Evolutionary conservation across 208 protist species (phyloP), one percentile per base, ranked within the genome.

Genomic region (Trypanosoma mega): DNA sequence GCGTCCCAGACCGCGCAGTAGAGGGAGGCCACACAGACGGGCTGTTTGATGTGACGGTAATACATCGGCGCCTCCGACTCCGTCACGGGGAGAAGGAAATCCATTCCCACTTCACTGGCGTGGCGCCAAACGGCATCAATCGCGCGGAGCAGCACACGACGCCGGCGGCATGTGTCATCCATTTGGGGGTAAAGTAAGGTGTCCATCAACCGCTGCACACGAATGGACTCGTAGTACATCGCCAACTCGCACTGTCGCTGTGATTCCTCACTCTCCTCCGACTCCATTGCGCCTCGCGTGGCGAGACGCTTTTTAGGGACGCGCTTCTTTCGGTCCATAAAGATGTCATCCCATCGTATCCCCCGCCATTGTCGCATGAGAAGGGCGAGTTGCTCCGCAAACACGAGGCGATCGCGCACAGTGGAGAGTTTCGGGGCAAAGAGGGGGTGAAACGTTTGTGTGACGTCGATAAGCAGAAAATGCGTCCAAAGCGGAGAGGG

Each of bases 61-160:
- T 93, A 93, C 39, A 74, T 29, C 29, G 82, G 79, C 16, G 82
- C 86, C 69, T 90, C 77, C 61, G 64, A 76, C 72, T 89, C 86
- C 14, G 72, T 76, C 1, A 93, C 86, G 11, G 86, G 82, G 12
- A 87, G 66, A 2, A 77, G 77, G 54, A 93, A 93, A 21, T 76
- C 56, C 7, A 21, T 5, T 18, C 45, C 52, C 2, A 31, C 52
- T 12, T 5, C 31, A 2, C 14, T 14, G 26, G 48, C 29, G 30
- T 31, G 27, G 14, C 29, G 50, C 82, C 82, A 88, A 29, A 85
- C 36, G 16, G 61, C 47, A 43, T 92, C 85, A 16, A 87, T 41
- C 14, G 78, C 77, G 24, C 64, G 70, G 52, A 88, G 71, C 36
- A 88, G 66, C 29, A 61, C 36, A 36, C 52, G 30, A 5, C 53